These are phyloP conservation scores for Rhododendron williamsianum DNA, from an alignment of 148 eudicot genomes.

Conservation along the genomic window DNA sequence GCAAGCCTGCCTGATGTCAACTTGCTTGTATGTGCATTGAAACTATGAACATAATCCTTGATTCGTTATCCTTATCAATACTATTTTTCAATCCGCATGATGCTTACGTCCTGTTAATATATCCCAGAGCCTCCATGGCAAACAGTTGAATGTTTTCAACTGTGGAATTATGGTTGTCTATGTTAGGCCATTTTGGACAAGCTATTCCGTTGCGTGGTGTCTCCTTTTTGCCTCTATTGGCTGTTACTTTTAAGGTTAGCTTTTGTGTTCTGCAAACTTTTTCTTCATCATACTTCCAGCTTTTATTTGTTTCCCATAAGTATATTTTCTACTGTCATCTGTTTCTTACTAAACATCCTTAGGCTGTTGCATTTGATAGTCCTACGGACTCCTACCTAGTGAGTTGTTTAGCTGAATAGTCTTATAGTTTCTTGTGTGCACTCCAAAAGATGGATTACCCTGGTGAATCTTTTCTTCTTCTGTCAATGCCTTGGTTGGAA, in stretches of 20 bases:
- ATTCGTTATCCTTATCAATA: neutral
- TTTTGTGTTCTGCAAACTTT: neutral
- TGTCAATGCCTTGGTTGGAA: neutral
- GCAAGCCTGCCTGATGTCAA: neutral
- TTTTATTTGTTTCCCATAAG: neutral
- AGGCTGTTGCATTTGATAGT: neutral
- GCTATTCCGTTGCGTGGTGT: neutral
- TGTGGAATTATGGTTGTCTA: neutral
- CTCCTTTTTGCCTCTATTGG: neutral
- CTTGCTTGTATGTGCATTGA: constrained; percentile 2
- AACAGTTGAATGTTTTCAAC: neutral
- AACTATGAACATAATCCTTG: neutral
- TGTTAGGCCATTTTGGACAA: neutral
- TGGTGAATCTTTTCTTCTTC: constrained; percentile 12
- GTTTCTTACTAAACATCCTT: neutral
- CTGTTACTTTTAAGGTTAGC: neutral
- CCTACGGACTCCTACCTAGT: neutral
- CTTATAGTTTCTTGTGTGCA: neutral
- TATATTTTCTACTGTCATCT: neutral
- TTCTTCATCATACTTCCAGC: neutral
- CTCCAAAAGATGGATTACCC: neutral
- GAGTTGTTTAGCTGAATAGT: neutral
- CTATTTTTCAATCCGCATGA: neutral
- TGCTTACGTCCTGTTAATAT: neutral
- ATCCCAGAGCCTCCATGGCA: neutral